Base-by-base conservation (phyloP, 2,329 filamentous ascomycete species). In the Claviceps sp. region DNA sequence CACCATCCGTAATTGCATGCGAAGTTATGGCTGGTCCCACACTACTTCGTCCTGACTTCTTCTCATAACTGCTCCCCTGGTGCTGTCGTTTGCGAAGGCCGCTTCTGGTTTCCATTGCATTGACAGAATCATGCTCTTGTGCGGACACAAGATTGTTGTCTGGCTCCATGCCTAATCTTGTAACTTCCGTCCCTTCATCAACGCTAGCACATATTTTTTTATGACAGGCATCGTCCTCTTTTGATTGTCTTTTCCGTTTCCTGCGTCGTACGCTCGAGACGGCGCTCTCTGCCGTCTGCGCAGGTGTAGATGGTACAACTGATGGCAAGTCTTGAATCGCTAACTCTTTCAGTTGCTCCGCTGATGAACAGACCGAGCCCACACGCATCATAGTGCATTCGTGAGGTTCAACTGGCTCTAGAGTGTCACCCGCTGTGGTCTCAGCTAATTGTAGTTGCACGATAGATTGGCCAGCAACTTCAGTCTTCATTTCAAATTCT, bases 231-330 rank as follows among this genome's bases (percentile, higher is more conserved):
- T 63, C 62, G 7, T 55, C 47, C 17, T 6, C 14, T 54, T 56
- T 50, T 42, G 57, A 24, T 54, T 61, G 64, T 50, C 64, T 62
- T 59, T 68, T 68, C 39, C 59, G 61, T 53, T 60, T 63, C 44
- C 48, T 30, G 44, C 39, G 26, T 42, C 48, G 14, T 52, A 47
- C 17, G 26, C 53, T 41, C 50, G 46, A 24, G 19, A 47, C 17
- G 4, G 46, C 41, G 3, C 45, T 46, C 5, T 54, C 50, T 16
- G 44, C 11, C 16, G 50, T 41, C 17, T 55, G 53, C 6, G 54
- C 17, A n/a, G 62, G 57, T 16, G 60, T 63, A 11, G 61, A 61
- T 30, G 60, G 58, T n/a, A 60, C 52, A 5, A 63, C 53, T 5
- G 52, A 56, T 11, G 47, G 48, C 2, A 54, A 50, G 40, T 54